These are phyloP conservation scores for Pisolithus thermaeus DNA, from an alignment of 1,284 basidiomycete genomes.

Conservation along the genomic window DNA sequence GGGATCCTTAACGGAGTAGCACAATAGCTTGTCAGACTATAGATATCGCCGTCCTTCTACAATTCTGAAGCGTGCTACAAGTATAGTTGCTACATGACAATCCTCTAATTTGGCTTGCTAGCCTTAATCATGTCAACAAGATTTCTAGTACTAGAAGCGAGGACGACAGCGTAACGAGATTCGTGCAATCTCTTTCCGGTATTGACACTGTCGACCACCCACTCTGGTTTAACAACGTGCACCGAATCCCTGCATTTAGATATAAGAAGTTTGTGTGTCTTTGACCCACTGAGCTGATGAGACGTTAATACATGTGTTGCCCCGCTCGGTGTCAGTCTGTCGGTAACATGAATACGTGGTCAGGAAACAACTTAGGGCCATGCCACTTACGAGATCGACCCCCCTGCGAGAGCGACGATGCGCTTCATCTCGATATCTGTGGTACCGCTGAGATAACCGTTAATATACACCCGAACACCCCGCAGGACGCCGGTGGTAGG, in stretches of 20 bases:
- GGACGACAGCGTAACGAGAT: constrained; percentile 46
- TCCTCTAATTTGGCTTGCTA: constrained; percentile 11
- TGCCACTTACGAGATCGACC: constrained; percentile 41
- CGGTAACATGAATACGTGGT: not conserved
- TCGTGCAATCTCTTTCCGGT: constrained; percentile 54
- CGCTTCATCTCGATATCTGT: constrained; percentile 73
- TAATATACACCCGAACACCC: constrained; percentile 52
- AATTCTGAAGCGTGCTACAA: constrained; percentile 1
- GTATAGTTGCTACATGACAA: constrained; percentile 13
- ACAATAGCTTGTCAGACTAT: not conserved
- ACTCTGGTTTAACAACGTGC: constrained; percentile 64
- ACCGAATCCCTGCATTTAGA: constrained; percentile 39
- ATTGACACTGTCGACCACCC: constrained; percentile 61
- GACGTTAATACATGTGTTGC: constrained; percentile 73
- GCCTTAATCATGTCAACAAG: constrained; percentile 25
- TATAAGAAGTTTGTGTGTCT: constrained; percentile 55
- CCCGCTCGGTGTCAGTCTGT: constrained; percentile 46
- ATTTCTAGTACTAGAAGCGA: constrained; percentile 17
- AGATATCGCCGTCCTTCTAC: not conserved
- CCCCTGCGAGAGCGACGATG: constrained; percentile 52
- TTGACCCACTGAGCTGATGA: constrained; percentile 56
- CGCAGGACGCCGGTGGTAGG: constrained; percentile 31
- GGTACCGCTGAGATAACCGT: constrained; percentile 60
- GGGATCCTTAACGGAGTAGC: constrained; percentile 24
- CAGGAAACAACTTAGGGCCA: not conserved